Percentiles rank a stretch among this genome's conserved stretches.
These are phyloP conservation scores for Alnus rubra DNA, from an alignment of 306 rosid species.

Conservation along the genomic window DNA sequence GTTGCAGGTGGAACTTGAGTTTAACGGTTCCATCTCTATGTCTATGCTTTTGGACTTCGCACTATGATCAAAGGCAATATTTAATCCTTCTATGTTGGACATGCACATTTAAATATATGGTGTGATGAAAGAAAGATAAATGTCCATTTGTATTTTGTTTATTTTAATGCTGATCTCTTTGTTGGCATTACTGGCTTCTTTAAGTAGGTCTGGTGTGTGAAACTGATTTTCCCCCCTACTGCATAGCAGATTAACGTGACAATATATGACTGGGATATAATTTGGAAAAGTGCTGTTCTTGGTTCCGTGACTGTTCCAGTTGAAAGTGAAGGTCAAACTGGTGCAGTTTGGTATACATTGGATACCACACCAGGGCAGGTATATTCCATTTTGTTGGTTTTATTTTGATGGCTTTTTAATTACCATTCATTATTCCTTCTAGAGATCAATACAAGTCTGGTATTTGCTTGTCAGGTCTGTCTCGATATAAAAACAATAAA, in stretches of 20 bases:
- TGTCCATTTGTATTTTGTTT: neutral
- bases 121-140: slow-evolving; percentile 12
- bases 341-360: slow-evolving; percentile 83
- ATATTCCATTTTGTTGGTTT: slow-evolving; percentile 27
- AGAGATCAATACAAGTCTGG: slow-evolving; percentile 29
- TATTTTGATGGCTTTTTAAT: slow-evolving; percentile 13
- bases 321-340: slow-evolving; percentile 89
- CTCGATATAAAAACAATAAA: slow-evolving; percentile 76
- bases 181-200: slow-evolving; percentile 31
- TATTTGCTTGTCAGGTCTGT: slow-evolving; percentile 74
- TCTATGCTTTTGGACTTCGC: neutral
- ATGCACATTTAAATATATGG: neutral
- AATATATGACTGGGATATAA: slow-evolving; percentile 97
- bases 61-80: neutral
- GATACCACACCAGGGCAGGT: slow-evolving; percentile 98
- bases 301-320: slow-evolving; percentile 92
- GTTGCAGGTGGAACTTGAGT: neutral
- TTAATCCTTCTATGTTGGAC: neutral
- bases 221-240: slow-evolving; percentile 52
- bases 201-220: slow-evolving; percentile 46
- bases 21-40: neutral
- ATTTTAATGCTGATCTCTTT: slow-evolving; percentile 27
- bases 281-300: slow-evolving; percentile 97
- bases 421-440: slow-evolving; percentile 19
- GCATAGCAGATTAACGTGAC: slow-evolving; percentile 82